Evolutionary conservation across 2,329 filamentous ascomycete species (phyloP).

Genomic region (Neoarthrinium moseri): DNA sequence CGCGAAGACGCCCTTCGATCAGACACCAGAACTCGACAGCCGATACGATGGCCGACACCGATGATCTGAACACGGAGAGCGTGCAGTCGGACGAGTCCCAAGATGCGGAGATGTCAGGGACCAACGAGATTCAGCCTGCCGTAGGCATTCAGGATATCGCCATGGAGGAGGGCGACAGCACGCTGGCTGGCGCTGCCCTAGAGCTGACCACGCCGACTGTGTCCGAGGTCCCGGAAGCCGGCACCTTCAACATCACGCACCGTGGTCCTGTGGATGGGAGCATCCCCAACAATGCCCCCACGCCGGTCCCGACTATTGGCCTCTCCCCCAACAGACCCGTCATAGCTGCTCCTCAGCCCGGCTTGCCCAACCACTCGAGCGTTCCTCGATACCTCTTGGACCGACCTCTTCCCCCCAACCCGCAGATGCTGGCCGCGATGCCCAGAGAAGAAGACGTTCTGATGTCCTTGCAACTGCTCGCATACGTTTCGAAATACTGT

Average conservation of each 20-base stretch:
- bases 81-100: slow-evolving; percentile 75
- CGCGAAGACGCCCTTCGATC: slow-evolving; percentile 77
- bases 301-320: slow-evolving; percentile 64
- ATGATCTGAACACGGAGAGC: slow-evolving; percentile 84
- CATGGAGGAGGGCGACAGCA: slow-evolving; percentile 76
- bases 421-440: slow-evolving; percentile 83
- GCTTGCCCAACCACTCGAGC: slow-evolving; percentile 62
- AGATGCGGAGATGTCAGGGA: slow-evolving; percentile 76
- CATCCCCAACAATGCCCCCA: slow-evolving; percentile 70
- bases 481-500: slow-evolving; percentile 98
- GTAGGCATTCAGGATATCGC: slow-evolving; percentile 82
- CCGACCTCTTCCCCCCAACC: slow-evolving; percentile 65
- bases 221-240: slow-evolving; percentile 81
- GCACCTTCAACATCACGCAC: slow-evolving; percentile 93
- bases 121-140: slow-evolving; percentile 74
- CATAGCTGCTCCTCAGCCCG: slow-evolving; percentile 72
- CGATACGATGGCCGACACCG: slow-evolving; percentile 84
- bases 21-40: slow-evolving; percentile 89
- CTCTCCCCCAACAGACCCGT: slow-evolving; percentile 74
- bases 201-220: slow-evolving; percentile 75
- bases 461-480: slow-evolving; percentile 94
- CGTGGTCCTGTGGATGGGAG: slow-evolving; percentile 81
- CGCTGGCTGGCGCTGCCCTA: slow-evolving; percentile 73
- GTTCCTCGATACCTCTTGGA: slow-evolving; percentile 80
- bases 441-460: slow-evolving; percentile 95